Evolutionary conservation across 768 basidiomycete species (phyloP).

Genomic region (Russula abietina): DNA sequence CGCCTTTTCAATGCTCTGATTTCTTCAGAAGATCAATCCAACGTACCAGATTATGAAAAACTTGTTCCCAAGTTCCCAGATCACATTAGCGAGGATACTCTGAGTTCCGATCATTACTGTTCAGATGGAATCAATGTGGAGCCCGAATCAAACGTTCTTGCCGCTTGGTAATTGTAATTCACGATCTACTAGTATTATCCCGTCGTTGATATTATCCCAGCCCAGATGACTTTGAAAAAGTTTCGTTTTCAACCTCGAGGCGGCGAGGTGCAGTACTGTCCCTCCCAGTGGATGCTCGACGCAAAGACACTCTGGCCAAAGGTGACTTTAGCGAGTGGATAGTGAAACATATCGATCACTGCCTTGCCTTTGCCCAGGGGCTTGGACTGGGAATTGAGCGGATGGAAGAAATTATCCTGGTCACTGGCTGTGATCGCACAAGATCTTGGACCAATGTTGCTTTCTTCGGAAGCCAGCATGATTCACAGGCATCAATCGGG

Average conservation of each 20-base stretch:
- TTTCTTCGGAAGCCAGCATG: not conserved
- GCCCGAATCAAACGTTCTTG: not conserved
- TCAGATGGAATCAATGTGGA: not conserved
- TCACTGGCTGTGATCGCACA: not conserved
- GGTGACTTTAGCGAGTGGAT: conserved; percentile 1
- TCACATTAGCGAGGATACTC: not conserved
- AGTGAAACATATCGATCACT: not conserved
- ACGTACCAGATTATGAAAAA: conserved; percentile 6
- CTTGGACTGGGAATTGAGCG: not conserved
- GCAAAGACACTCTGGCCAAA: not conserved
- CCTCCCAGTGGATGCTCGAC: too few relatives aligned
- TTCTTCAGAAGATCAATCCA: conserved; percentile 3
- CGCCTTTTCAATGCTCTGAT: conserved; percentile 21
- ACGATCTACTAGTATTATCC: too few relatives aligned
- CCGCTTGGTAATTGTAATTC: too few relatives aligned
- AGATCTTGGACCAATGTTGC: not conserved
- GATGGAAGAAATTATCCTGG: conserved; percentile 3
- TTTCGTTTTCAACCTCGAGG: too few relatives aligned
- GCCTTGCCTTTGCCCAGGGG: too few relatives aligned
- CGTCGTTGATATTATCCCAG: too few relatives aligned
- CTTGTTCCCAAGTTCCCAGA: too few relatives aligned
- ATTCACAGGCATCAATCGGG: too few relatives aligned
- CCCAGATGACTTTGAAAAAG: too few relatives aligned
- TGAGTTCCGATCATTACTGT: not conserved
- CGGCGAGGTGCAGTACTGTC: too few relatives aligned